Conservation (phyloP, 2,329 filamentous ascomycete genomes). For the Falciphora oryzae region DNA sequence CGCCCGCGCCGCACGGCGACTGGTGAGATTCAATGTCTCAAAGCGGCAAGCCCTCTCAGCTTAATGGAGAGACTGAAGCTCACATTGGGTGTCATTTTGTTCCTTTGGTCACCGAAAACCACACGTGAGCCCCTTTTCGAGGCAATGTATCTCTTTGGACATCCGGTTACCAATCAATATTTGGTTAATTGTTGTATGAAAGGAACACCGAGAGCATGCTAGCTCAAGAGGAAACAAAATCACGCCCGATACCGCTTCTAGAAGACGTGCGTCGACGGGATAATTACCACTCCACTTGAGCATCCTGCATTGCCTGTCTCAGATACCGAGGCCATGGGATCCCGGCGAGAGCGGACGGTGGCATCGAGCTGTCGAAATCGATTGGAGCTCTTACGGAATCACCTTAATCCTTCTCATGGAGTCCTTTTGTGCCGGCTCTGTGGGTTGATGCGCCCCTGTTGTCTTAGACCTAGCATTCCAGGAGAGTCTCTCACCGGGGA, state of each 20-base stretch:
- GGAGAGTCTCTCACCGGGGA: not conserved
- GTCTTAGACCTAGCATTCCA: not conserved
- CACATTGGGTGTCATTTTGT: not conserved
- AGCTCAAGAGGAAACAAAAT: not conserved
- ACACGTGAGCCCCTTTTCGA: too few relatives aligned
- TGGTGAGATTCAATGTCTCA: not conserved
- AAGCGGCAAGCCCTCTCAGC: not conserved
- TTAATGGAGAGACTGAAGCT: not conserved
- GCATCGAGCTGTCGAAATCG: not conserved
- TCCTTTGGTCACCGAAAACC: not conserved
- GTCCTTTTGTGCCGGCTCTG: not conserved
- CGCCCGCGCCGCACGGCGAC: not conserved
- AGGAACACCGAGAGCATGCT: not conserved
- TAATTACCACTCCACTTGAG: not conserved
- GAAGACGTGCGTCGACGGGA: not conserved
- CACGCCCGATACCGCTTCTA: not conserved
- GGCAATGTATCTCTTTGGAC: too few relatives aligned
- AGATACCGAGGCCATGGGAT: not conserved
- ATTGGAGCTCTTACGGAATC: not conserved
- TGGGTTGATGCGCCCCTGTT: not conserved
- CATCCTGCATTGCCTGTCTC: not conserved
- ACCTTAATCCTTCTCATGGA: not conserved
- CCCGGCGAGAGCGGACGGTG: not conserved
- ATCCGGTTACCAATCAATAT: not conserved
- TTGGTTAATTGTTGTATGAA: not conserved